Conservation (phyloP, 139 green algal species). For the Ulvella scutata region DNA sequence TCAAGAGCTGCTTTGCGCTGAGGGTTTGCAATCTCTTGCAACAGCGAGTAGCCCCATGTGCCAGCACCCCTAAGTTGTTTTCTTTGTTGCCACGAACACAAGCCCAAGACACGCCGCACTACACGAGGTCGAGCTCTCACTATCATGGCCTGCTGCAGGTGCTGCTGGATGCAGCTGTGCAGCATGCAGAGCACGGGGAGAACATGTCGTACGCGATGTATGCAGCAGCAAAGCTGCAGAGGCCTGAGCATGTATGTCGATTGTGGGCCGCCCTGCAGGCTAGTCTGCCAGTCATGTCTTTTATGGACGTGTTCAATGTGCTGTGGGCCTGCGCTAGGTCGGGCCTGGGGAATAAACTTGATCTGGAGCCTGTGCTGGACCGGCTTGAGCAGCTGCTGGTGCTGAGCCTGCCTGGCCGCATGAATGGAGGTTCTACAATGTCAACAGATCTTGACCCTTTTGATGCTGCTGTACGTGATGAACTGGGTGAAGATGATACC, state of each 20-base stretch:
- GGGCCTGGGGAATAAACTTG: neutral
- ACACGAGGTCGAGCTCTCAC: too few relatives aligned
- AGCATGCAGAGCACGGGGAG: neutral
- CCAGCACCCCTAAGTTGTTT: too few relatives aligned
- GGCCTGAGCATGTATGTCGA: neutral
- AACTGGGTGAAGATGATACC: neutral
- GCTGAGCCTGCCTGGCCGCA: neutral
- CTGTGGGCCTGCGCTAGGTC: neutral
- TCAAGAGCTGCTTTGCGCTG: too few relatives aligned
- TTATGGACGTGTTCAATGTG: neutral
- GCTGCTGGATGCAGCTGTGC: neutral
- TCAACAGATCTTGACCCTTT: too few relatives aligned
- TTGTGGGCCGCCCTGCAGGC: neutral
- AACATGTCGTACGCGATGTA: conserved; percentile 7
- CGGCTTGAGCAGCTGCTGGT: conserved; percentile 4
- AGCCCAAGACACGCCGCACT: too few relatives aligned
- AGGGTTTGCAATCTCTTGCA: too few relatives aligned
- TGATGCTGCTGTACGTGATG: too few relatives aligned
- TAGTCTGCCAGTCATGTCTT: neutral
- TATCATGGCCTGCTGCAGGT: too few relatives aligned
- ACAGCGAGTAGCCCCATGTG: too few relatives aligned
- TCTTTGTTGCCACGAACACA: too few relatives aligned
- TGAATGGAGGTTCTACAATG: neutral
- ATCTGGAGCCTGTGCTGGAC: neutral
- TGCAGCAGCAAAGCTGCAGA: conserved; percentile 12